Base-by-base conservation (phyloP, 202 grass and related monocot species). In the Zizania palustris region DNA sequence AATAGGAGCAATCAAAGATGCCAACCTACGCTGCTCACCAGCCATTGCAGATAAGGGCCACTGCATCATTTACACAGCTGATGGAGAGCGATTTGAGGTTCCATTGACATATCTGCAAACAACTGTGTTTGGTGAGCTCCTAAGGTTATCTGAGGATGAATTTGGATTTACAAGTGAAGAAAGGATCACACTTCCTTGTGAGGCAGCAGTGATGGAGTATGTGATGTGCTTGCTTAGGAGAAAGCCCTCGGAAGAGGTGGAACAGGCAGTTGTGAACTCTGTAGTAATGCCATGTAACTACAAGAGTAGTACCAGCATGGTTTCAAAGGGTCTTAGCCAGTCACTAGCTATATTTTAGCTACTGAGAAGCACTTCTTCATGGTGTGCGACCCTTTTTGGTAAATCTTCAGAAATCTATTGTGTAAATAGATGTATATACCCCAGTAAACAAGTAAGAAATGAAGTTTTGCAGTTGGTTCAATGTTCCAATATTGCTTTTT, bases 61-160 rank as follows among this genome's bases (percentile, higher is more conserved):
- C 66, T 75, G 85, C 51, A 9, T 91, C 41, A 46, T 91, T 48
- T 89, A 91, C 69, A 89, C 83, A 9, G 63, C 63, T 20, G 83
- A 91, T 3, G 69, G 86, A 45, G 90, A 87, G 69, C 63, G 92
- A 67, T 91, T 95, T 53, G 87, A 84, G 60, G 75, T 91, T 33
- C 92, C 88, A 2, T 65, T 96, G 40, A 28, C 45, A 9, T 89
- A 87, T 45, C 80, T 91, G 20, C 42, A 71, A 8, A 86, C 72
- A 28, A 70, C 39, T 19, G 77, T 92, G 51, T 82, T 96, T 16
- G 72, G 43, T 14, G 86, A 87, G 55, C 84, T 96, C 49, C 85
- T 96, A 41, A 21, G 73, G 62, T 62, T 89, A 45, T 93, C 84
- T 0, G 80, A 89, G 74, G 80, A 93, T 1, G 85, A 90, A 60